A percentile compares a stretch with the other conserved stretches of the same genome.
Evolutionary conservation across 805 yeast species (phyloP).

Genomic region (Teunomyces aglyptinius): DNA sequence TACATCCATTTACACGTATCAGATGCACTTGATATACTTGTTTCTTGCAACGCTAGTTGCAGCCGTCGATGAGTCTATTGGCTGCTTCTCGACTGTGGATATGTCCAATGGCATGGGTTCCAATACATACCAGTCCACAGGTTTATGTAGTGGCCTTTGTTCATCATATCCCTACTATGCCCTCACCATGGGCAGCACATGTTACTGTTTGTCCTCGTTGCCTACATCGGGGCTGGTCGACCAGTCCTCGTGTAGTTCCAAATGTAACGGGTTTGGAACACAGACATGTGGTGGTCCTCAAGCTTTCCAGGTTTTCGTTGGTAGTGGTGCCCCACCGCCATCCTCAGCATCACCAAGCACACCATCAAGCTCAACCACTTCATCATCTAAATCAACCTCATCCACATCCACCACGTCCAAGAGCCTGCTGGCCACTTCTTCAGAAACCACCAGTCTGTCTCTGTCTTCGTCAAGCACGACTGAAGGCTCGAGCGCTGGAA

Average conservation of each 20-base stretch:
- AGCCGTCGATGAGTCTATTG: background rate
- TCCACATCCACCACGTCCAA: background rate
- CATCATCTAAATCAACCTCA: background rate
- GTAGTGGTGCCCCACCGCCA: constrained; percentile 17
- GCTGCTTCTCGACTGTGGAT: constrained; percentile 1
- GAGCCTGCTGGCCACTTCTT: background rate
- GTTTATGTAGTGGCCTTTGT: constrained; percentile 30
- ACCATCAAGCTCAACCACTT: background rate
- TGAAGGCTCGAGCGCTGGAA: background rate
- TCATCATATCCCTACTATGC: constrained; percentile 37
- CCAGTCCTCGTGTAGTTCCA: constrained; percentile 23
- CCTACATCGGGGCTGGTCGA: constrained; percentile 24
- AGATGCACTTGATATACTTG: constrained; percentile 26
- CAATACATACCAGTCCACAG: constrained; percentile 26
- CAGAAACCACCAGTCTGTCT: too few species aligned
- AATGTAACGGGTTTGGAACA: constrained; percentile 35
- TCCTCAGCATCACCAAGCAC: constrained; percentile 4
- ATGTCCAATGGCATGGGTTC: constrained; percentile 14
- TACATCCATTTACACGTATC: constrained; percentile 26
- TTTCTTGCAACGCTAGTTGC: constrained; percentile 4
- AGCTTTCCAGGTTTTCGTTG: constrained; percentile 30
- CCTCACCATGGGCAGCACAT: constrained; percentile 32
- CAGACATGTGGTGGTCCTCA: constrained; percentile 38
- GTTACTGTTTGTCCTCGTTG: constrained; percentile 34
- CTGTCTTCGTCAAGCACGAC: background rate